Base-by-base conservation (phyloP, 148 eudicot species). In the Cornus florida region DNA sequence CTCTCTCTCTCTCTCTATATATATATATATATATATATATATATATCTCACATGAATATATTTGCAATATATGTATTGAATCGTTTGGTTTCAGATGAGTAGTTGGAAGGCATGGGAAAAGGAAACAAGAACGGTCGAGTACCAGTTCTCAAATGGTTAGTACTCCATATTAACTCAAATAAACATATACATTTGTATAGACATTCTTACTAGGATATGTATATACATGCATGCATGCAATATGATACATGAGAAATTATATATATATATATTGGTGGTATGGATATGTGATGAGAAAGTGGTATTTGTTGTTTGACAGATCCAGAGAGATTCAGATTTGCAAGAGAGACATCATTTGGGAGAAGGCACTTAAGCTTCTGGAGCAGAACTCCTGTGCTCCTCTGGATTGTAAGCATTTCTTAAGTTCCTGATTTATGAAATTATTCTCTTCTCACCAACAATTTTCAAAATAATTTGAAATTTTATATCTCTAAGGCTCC, bases 71-170 rank as follows among this genome's bases (percentile, higher is more conserved):
- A 28, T 50, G 2, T 14, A 8, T 70, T 70, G 69, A 70, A n/a
- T 6, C 19, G n/a, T 69, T 57, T 67, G 70, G 53, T 68, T 64
- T 13, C 71, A 90, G 93, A 90, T 90, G 93, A 84, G 84, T 80
- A 79, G 85, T 24, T 90, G 93, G 93, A 88, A 85, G 84, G 56
- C 75, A 39, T 90, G 93, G 93, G 93, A 90, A 78, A 87, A 75
- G 48, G 93, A 90, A 83, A 90, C 93, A 46, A 85, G 75, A 77
- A 87, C 90, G 1, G 72, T 57, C 11, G 91, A 90, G 70, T 88
- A 90, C 80, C 90, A 90, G 62, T 88, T 78, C 78, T 78, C 88
- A 71, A 83, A 87, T 70, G 93, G 93, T 90, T 76, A 50, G 81
- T 28, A 28, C 28, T 71, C 35, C 31, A 24, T 2, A 41, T 65